Conservation (phyloP, 1,284 basidiomycete species). For the Trichosporon sp. region DNA sequence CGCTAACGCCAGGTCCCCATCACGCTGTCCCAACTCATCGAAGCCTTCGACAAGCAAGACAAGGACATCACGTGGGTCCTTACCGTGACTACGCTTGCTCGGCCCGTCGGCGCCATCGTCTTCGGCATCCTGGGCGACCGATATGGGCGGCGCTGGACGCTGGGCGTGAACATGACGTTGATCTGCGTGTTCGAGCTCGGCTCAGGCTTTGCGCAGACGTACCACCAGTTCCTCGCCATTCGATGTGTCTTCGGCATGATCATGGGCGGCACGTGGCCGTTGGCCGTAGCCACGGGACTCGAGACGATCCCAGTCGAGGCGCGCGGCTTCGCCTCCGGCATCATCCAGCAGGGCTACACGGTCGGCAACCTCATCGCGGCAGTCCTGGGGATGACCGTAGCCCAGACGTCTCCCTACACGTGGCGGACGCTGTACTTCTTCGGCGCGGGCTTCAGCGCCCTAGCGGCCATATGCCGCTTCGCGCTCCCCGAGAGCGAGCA, state of each 20-base stretch:
- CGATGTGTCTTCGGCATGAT: constrained; percentile 71
- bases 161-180: constrained; percentile 68
- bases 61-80: constrained; percentile 60
- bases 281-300: constrained; percentile 53
- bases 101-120: constrained; percentile 76
- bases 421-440: constrained; percentile 51
- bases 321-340: constrained; percentile 77
- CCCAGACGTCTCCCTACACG: constrained; percentile 26
- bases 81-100: constrained; percentile 86
- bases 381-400: constrained; percentile 58
- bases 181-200: constrained; percentile 73
- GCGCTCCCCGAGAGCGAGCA: constrained; percentile 71
- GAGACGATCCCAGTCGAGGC: constrained; percentile 81
- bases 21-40: constrained; percentile 54
- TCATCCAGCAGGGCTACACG: constrained; percentile 77
- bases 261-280: constrained; percentile 61
- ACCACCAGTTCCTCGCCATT: constrained; percentile 51
- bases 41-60: constrained; percentile 35
- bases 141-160: constrained; percentile 88
- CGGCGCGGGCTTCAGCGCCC: constrained; percentile 60
- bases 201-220: constrained; percentile 52
- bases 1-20: constrained; percentile 9
- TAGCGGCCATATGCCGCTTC: constrained; percentile 64
- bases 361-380: constrained; percentile 53
- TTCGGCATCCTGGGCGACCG: constrained; percentile 74